Evolutionary conservation across 306 rosid genomes (phyloP).

Genomic region (Citrullus amarus): DNA sequence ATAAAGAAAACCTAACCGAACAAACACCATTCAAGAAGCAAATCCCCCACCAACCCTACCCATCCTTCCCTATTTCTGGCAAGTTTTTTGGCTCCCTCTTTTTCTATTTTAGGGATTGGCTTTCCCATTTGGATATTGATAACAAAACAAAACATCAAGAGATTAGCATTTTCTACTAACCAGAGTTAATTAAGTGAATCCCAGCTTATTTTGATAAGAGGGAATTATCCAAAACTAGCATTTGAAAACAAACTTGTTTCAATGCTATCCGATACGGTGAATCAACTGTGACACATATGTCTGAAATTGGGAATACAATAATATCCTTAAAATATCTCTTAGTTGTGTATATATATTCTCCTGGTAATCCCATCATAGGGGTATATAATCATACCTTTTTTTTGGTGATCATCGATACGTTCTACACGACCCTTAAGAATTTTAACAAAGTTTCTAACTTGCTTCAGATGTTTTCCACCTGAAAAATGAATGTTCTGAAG

Average conservation of each 20-base stretch:
- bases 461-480: neutral
- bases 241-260: neutral
- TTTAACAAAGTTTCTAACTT: neutral
- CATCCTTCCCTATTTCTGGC: neutral
- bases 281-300: neutral
- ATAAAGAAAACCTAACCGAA: neutral
- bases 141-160: neutral
- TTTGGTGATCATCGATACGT: neutral
- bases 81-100: neutral
- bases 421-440: neutral
- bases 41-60: constrained; percentile 3
- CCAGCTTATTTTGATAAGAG: neutral
- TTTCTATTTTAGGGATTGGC: neutral
- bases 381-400: neutral
- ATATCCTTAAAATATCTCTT: neutral
- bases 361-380: neutral
- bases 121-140: neutral
- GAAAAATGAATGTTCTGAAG: neutral
- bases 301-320: neutral
- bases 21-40: neutral
- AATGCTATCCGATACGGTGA: neutral
- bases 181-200: neutral
- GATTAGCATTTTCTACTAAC: neutral
- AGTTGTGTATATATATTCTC: neutral
- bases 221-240: neutral